Evolutionary conservation across 2,329 filamentous ascomycete genomes (phyloP), one percentile per base, ranked within the genome.

Genomic region (Penicillium sp.): DNA sequence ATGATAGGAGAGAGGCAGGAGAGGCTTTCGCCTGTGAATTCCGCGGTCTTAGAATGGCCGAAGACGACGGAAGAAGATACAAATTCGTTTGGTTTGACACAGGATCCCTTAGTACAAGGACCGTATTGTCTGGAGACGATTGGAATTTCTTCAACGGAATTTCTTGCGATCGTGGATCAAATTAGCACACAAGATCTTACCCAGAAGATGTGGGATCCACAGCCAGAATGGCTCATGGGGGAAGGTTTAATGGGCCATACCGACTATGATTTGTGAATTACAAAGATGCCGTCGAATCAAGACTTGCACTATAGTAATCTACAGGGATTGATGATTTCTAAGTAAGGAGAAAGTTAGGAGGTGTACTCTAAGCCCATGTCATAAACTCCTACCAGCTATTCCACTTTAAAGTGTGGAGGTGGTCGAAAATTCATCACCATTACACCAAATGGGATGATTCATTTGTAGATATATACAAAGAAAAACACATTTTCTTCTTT

Each of bases 71-170:
- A 33, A 33, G 31, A 14, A 14, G 14, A 33, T 33, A 13, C 14
- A n/a, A 44, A 33, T 16, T 21, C 21, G 16, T 11, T 13, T 11
- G 28, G n/a, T 9, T 42, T 37, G 16, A 14, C 26, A 3, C 28
- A n/a, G n/a, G 37, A 54, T 9, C 24, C 18, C 5, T 28, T 28
- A 6, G 10, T 26, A 9, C 26, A 23, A 8, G 39, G 24, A 16
- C 10, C 36, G 31, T 21, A 48, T 18, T 44, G 36, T 16, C 62
- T 76, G 7, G 71, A 74, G 13, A 67, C 63, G 26, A 69, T 76
- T 55, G 74, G 74, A 0, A 76, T 76, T 16, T 76, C 74, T 0
- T 75, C 71, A 0, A 66, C 74, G 37, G 73, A 75, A n/a, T 76
- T 77, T 33, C 54, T 75, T 6, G 67, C 67, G 0, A 73, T 76